A percentile compares a stretch with the other conserved stretches of the same genome.
Evolutionary conservation across 306 rosid species (phyloP).

Genomic region (Cercis canadensis): DNA sequence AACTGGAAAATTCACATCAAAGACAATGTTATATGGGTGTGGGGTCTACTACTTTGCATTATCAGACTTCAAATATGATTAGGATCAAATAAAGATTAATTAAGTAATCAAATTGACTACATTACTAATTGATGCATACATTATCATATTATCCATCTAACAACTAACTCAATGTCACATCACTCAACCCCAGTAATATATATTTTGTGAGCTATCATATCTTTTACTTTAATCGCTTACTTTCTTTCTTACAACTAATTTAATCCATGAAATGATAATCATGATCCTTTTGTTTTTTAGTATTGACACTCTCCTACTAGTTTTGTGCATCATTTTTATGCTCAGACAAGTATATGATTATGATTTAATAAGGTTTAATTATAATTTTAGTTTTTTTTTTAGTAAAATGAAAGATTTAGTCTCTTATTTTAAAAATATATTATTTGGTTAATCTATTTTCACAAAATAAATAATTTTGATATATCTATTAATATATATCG

Average conservation of each 20-base stretch:
- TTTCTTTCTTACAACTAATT: background rate
- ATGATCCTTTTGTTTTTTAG: background rate
- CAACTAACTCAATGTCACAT: background rate
- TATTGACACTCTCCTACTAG: no score
- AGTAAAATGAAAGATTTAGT: no score
- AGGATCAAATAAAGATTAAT: no score
- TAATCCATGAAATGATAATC: background rate
- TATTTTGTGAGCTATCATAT: background rate
- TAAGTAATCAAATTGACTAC: no score
- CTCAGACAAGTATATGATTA: no score
- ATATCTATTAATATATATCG: no score
- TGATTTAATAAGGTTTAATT: no score
- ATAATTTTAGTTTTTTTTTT: no score
- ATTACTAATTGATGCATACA: background rate
- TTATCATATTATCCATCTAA: background rate
- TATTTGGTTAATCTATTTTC: no score
- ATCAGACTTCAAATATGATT: background rate
- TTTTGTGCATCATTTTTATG: no score
- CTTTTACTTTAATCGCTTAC: background rate
- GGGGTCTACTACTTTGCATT: background rate
- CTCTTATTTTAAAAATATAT: no score
- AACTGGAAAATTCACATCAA: constrained; percentile 6
- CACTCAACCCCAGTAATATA: background rate
- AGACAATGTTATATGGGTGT: background rate
- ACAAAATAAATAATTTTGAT: no score